Percentiles rank a stretch among this genome's conserved stretches.
Conservation (phyloP, 2,329 filamentous ascomycete species). For the Exophiala calicioides region DNA sequence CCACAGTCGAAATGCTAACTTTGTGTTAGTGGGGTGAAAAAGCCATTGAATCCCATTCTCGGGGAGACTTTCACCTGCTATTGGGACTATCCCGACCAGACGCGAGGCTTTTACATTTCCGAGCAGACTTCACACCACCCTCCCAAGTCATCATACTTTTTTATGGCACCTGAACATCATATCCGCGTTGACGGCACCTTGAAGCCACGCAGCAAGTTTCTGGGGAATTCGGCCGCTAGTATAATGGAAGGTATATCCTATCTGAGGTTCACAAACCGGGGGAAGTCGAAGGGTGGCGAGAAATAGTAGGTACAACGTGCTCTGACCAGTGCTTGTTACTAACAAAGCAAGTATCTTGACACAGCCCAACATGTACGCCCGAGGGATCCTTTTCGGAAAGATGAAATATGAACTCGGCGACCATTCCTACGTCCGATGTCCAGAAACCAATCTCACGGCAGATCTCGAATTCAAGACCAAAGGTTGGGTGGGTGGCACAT, state of each 20-base stretch:
- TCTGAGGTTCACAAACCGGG: conserved; percentile 76
- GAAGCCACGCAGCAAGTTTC: conserved; percentile 90
- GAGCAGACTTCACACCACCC: conserved; percentile 98
- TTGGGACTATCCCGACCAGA: conserved; percentile 86
- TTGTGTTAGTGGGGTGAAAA: conserved; percentile 80
- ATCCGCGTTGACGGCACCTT: conserved; percentile 94
- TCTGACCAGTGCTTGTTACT: conserved; percentile 2
- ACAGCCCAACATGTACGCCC: conserved; percentile 98
- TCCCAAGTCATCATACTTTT: conserved; percentile 98
- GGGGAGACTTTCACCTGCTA: conserved; percentile 94
- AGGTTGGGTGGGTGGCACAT: conserved; percentile 93
- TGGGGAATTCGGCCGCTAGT: conserved; percentile 96
- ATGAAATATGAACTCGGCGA: conserved; percentile 94
- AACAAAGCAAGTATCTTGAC: conserved; percentile 70
- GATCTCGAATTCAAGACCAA: conserved; percentile 99
- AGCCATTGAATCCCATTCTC: conserved; percentile 93
- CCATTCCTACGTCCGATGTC: conserved; percentile 79
- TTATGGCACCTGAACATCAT: conserved; percentile 90
- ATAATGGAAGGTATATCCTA: conserved; percentile 97
- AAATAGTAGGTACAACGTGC: conserved; percentile 69
- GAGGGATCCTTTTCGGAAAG: conserved; percentile 94
- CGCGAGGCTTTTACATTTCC: conserved; percentile 89
- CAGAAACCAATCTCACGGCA: conserved; percentile 79
- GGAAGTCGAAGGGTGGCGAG: conserved; percentile 68
- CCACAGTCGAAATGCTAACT: conserved; percentile 21